Evolutionary conservation across 2,329 filamentous ascomycete species (phyloP), one percentile per base, ranked within the genome.

Genomic region (Cladosporium sp.): DNA sequence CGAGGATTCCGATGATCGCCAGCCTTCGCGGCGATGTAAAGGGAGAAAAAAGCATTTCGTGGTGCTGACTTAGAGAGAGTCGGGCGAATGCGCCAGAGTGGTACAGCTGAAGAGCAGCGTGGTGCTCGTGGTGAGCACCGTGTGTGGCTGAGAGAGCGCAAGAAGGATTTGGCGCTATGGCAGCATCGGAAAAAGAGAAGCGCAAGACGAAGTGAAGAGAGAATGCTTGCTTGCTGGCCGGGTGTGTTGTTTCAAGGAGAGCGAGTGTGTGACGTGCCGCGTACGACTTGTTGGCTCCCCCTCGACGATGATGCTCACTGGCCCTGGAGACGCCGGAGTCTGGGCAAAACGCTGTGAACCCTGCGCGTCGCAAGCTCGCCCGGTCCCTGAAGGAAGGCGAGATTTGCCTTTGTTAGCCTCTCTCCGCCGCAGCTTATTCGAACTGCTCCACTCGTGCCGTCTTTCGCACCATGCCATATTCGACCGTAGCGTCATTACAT

Each of bases 11-110:
- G 57, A 76, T 62, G 56, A 76, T 62, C 36, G 66, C 67, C 62
- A 76, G 69, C 64, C 70, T 72, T 64, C 73, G 71, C 7, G 73
- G 72, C 59, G 73, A 73, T n/a, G 64, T 59, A 36, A 65, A 68
- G 11, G 61, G 40, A 14, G 65, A 63, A 36, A 67, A 59, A 40
- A 69, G 63, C 67, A 69, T 69, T 42, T 11, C 4, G 9, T 47
- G 1, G 1, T 15, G 22, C 4, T 17, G 25, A 12, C n/a, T 17
- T 5, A 34, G 30, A 34, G 30, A 34, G 30, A 34, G 30, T 34
- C 11, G 7, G 30, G 30, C 30, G 30, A 34, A 34, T 34, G 30
- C 30, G 30, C 30, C 30, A 34, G 8, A 34, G 30, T 9, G 30
- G 30, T 34, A 34, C 11, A 12, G 30, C 30, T 34, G 11, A 11